A percentile compares a stretch with the other conserved stretches of the same genome.
Conservation (phyloP, 2,329 filamentous ascomycete species). For the Phyllosticta citribraziliensis region DNA sequence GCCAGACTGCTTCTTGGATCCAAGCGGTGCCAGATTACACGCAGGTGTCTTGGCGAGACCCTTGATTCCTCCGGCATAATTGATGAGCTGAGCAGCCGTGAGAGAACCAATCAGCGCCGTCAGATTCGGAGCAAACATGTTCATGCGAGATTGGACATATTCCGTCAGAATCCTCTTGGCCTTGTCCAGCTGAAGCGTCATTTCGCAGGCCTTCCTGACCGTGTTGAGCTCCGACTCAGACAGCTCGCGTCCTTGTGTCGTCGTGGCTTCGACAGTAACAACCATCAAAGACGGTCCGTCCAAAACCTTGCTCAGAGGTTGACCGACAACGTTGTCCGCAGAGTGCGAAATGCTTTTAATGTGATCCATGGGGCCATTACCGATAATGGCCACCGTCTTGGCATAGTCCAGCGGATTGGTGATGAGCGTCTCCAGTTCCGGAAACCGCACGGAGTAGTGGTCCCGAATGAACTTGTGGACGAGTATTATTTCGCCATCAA, state of each 20-base stretch:
- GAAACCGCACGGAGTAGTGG: conserved; percentile 88
- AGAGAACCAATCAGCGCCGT: conserved; percentile 84
- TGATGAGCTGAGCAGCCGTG: conserved; percentile 92
- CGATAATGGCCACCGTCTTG: conserved; percentile 85
- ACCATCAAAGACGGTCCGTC: conserved; percentile 91
- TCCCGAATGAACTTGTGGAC: conserved; percentile 96
- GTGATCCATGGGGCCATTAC: conserved; percentile 67
- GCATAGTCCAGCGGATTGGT: conserved; percentile 91
- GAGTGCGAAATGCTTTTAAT: conserved; percentile 72
- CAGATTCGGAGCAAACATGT: conserved; percentile 86
- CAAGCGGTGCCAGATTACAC: conserved; percentile 84
- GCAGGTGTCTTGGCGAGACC: conserved; percentile 86
- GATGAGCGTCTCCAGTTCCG: conserved; percentile 82
- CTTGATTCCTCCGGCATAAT: conserved; percentile 79
- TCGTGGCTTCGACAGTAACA: conserved; percentile 88
- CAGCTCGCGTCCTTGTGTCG: conserved; percentile 72
- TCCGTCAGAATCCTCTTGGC: conserved; percentile 81
- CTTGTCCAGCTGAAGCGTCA: conserved; percentile 76
- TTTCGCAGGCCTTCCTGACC: conserved; percentile 71
- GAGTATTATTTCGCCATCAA: conserved; percentile 83
- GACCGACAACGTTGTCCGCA: conserved; percentile 66
- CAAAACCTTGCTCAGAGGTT: conserved; percentile 67
- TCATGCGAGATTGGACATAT: conserved; percentile 96
- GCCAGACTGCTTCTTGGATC: conserved; percentile 75
- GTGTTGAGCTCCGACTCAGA: conserved; percentile 62